Conservation (phyloP, 441 rosid genomes). For the Syzygium syzygioides region DNA sequence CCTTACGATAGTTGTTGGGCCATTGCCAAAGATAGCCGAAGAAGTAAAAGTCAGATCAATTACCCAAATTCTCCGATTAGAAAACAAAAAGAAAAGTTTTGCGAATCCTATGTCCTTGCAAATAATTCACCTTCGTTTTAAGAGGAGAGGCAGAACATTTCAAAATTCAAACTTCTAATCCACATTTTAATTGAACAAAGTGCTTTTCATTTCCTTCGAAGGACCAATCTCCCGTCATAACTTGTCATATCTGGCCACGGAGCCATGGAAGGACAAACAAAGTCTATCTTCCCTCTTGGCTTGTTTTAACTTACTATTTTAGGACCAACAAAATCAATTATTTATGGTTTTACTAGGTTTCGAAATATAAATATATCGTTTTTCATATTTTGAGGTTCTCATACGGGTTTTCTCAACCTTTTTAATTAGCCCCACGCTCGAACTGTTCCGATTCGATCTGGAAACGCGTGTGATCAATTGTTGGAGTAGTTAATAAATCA, state of each 20-base stretch:
- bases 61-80: neutral
- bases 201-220: neutral
- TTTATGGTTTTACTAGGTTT: neutral
- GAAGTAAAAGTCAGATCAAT: neutral
- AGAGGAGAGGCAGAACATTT: neutral
- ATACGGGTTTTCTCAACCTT: neutral
- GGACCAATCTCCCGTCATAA: neutral
- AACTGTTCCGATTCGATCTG: neutral
- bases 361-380: neutral
- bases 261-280: neutral
- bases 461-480: neutral
- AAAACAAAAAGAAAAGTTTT: neutral
- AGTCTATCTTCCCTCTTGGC: neutral
- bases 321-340: neutral
- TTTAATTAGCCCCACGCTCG: neutral
- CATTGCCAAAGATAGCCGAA: neutral
- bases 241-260: neutral
- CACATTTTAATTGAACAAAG: neutral
- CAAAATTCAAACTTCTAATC: neutral
- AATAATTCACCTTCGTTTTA: neutral
- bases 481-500: neutral
- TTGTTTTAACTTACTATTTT: neutral
- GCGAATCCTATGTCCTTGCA: neutral
- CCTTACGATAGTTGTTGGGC: neutral
- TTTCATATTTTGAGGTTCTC: neutral